These are phyloP conservation scores for Xylaria flabelliformis DNA, from an alignment of 495 filamentous ascomycete genomes.

Conservation along the genomic window DNA sequence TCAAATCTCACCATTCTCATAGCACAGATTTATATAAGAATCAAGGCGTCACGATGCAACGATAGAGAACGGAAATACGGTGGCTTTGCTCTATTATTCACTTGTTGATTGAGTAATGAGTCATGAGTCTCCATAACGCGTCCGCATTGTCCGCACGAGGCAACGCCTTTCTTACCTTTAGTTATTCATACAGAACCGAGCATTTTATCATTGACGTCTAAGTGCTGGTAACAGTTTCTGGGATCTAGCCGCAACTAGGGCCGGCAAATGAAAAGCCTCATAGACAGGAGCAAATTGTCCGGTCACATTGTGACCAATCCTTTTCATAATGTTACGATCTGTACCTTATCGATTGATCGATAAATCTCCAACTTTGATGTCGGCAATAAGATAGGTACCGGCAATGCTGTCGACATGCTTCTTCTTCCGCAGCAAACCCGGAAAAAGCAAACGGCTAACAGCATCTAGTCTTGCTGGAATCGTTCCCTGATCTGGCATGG, in stretches of 20 bases:
- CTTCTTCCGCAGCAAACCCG: not conserved
- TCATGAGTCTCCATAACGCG: slow-evolving; percentile 7
- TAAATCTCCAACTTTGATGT: not conserved
- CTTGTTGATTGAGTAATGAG: not conserved
- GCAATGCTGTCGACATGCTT: not conserved
- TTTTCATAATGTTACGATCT: too few species aligned
- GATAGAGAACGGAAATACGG: not conserved
- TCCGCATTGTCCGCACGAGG: slow-evolving; percentile 5
- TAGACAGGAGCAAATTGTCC: not conserved
- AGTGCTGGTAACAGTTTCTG: not conserved
- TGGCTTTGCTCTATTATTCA: not conserved
- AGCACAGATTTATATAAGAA: not conserved
- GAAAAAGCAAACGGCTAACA: not conserved
- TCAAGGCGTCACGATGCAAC: slow-evolving; percentile 2
- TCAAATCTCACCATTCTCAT: not conserved
- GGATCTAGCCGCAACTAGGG: not conserved
- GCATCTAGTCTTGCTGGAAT: not conserved
- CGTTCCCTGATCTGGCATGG: not conserved
- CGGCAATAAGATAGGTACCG: not conserved
- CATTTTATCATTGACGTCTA: not conserved
- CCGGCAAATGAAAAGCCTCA: not conserved
- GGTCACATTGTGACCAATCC: not conserved
- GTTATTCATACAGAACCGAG: too few species aligned
- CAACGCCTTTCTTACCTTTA: too few species aligned
- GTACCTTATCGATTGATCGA: not conserved